Conservation (phyloP, 1,284 basidiomycete species). For the Tetrapyrgos nigripes region DNA sequence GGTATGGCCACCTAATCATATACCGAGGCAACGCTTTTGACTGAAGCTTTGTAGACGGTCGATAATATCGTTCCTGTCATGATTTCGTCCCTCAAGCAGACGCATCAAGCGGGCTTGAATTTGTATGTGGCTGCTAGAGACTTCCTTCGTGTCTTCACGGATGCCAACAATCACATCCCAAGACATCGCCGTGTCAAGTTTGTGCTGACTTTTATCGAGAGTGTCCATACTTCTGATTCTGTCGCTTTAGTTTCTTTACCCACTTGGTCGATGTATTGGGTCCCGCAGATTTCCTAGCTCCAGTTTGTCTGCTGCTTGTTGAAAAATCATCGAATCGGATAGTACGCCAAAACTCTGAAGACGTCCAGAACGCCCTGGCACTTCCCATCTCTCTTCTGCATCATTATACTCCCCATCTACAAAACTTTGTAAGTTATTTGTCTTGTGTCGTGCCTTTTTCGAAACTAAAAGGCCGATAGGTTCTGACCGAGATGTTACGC, state of each 20-base stretch:
- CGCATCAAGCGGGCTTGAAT: conserved; percentile 55
- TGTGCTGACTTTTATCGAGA: conserved; percentile 31
- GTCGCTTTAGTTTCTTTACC: conserved; percentile 77
- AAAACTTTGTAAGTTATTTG: conserved; percentile 57
- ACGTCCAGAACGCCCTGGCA: conserved; percentile 64
- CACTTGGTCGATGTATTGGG: conserved; percentile 92
- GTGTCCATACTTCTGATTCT: conserved; percentile 15
- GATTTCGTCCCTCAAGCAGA: conserved; percentile 73
- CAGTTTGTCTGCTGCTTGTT: conserved; percentile 86
- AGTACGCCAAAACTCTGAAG: conserved; percentile 69
- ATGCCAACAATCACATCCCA: conserved; percentile 87
- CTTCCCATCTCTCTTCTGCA: conserved; percentile 74
- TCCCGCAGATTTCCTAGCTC: conserved; percentile 81
- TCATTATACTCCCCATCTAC: conserved; percentile 57
- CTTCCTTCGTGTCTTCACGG: conserved; percentile 88
- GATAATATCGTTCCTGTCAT: conserved; percentile 95
- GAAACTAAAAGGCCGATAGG: conserved; percentile 45
- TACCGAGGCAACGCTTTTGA: neutral
- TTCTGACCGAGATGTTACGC: conserved; percentile 67
- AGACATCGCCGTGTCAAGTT: conserved; percentile 86
- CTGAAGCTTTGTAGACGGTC: conserved; percentile 67
- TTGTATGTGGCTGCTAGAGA: conserved; percentile 73
- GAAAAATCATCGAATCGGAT: conserved; percentile 81
- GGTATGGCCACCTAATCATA: conserved; percentile 44
- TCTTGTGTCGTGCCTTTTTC: conserved; percentile 1